Evolutionary conservation across 164 flowering plant genomes (phyloP).

Genomic region (Kingdonia uniflora): DNA sequence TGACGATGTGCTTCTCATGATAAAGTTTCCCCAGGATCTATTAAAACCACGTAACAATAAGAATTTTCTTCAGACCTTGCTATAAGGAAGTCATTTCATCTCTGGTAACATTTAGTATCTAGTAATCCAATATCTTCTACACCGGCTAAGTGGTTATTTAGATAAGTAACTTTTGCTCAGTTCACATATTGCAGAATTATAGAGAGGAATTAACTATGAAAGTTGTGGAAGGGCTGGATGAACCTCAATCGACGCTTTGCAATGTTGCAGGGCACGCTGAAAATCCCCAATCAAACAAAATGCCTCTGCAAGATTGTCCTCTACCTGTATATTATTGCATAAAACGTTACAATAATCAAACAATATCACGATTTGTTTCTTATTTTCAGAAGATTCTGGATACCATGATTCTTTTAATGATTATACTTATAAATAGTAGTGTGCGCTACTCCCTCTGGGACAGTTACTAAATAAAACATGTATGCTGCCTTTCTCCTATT

Average conservation of each 20-base stretch:
- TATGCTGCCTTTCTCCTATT: too few relatives aligned
- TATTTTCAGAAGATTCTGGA: not conserved
- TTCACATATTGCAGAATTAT: not conserved
- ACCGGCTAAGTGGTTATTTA: not conserved
- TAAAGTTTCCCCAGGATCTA: constrained; percentile 80
- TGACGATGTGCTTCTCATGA: constrained; percentile 49
- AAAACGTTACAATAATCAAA: not conserved
- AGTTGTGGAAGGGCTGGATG: too few relatives aligned
- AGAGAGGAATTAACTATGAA: too few relatives aligned
- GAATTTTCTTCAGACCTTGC: too few relatives aligned
- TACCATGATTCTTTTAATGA: not conserved
- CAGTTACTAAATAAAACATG: too few relatives aligned
- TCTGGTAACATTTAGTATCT: too few relatives aligned
- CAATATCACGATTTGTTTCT: not conserved
- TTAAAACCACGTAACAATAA: constrained; percentile 4
- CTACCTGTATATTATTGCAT: constrained; percentile 33
- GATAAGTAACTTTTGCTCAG: not conserved
- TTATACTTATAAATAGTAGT: not conserved
- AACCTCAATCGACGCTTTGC: constrained; percentile 71
- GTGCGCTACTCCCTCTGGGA: too few relatives aligned
- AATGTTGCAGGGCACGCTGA: constrained; percentile 41
- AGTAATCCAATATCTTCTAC: too few relatives aligned
- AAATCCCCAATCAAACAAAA: constrained; percentile 50
- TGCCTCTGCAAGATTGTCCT: constrained; percentile 71
- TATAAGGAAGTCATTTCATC: too few relatives aligned